Base-by-base conservation (phyloP, 1,284 basidiomycete species). In the Cryptococcus sp. region DNA sequence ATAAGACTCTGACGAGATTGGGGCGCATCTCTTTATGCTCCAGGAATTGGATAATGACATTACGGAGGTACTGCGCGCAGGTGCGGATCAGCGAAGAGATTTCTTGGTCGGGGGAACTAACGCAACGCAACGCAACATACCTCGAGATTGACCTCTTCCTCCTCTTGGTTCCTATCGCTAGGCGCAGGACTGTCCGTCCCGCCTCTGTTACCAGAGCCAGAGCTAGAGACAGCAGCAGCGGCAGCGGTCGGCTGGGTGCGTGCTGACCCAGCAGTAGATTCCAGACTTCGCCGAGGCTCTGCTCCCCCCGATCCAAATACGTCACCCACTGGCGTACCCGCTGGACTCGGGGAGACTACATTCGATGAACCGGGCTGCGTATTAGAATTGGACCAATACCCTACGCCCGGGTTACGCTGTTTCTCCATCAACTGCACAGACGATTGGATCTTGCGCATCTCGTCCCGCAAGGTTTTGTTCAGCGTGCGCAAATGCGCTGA, bases 11-110 rank as follows among this genome's bases (percentile, higher is more conserved):
- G 25, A 96, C 86, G 41, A 97, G 85, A 71, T 93, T 91, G 0
- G 93, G 89, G 87, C 89, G 81, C 90, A 91, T 91, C 73, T 92
- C 89, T 69, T 89, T 89, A 77, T 91, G 87, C 73, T 93, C 90
- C 51, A 93, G 78, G 80, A 97, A 97, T 74, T 96, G 93, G 45
- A 97, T 74, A 52, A 96, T 91, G 37, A 96, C 89, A 76, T 96
- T 97, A 59, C 93, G 83, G 39, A 97, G 79, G 78, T 97, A 97
- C 78, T 78, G 52, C 41, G n/a, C 16, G 37, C 19, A 20, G n/a
- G 34, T 37, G 5, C 15, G 16, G 11, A 37, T 22, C 1, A 20
- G 5, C 17, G n/a, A 44, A 53, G 3, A 11, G 13, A 43, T 10
- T 16, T n/a, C 3, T 39, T 45, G 37, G 6, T 29, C 38, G 25